Percentiles rank a stretch among this genome's conserved stretches.
Evolutionary conservation across 2,329 filamentous ascomycete genomes (phyloP).

Genomic region (Intubia oerlemansii): DNA sequence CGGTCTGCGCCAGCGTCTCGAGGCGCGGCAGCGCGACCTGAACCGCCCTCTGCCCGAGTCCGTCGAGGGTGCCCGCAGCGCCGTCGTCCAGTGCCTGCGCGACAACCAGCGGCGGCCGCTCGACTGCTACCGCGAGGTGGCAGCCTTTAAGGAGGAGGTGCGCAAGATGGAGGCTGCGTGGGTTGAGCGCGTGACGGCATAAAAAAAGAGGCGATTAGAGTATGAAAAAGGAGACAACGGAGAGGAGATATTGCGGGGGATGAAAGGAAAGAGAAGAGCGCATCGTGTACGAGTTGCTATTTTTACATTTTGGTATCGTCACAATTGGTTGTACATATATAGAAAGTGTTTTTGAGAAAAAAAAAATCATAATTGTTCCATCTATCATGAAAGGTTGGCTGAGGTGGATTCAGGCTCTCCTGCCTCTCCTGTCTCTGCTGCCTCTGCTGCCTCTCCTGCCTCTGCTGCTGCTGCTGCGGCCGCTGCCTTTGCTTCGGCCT

Average conservation of each 20-base stretch:
- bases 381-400: too few species aligned
- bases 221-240: not conserved
- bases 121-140: conserved; percentile 88
- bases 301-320: too few species aligned
- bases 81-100: conserved; percentile 61
- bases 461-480: too few species aligned
- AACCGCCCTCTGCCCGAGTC: conserved; percentile 41
- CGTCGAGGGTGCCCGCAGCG: conserved; percentile 53
- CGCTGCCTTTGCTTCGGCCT: too few species aligned
- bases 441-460: conserved; percentile 11
- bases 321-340: conserved; percentile 2
- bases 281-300: not conserved
- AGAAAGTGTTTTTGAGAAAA: too few species aligned
- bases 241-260: not conserved
- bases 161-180: conserved; percentile 67
- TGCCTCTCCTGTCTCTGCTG: conserved; percentile 9
- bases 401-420: too few species aligned
- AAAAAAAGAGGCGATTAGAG: not conserved
- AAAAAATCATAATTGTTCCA: too few species aligned
- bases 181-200: conserved; percentile 58
- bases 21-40: conserved; percentile 42
- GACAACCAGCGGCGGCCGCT: conserved; percentile 71
- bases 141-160: conserved; percentile 77
- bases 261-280: not conserved
- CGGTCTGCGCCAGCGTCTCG: conserved; percentile 34